Conservation (phyloP, 176 grass and related monocot genomes). For the Chrysopogon serrulatus region DNA sequence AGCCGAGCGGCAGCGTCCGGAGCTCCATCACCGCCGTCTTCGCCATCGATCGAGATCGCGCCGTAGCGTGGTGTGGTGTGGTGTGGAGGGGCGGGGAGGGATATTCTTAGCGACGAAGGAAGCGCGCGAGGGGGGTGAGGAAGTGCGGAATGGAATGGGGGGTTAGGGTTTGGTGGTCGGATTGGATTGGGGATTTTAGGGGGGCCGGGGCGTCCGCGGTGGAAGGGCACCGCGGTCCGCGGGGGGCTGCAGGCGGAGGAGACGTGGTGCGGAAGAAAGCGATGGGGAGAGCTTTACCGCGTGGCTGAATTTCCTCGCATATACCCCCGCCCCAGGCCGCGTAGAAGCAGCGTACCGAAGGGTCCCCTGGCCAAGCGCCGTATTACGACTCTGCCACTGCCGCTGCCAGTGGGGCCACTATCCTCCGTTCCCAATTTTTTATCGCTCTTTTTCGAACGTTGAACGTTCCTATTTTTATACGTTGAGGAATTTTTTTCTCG, state of each 20-base stretch:
- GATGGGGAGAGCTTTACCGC: constrained; percentile 53
- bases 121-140: neutral
- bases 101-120: constrained; percentile 48
- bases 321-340: neutral
- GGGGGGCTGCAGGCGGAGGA: constrained; percentile 25
- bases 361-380: neutral
- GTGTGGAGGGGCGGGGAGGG: neutral
- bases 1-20: constrained; percentile 75
- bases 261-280: constrained; percentile 21
- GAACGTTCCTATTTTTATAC: too few species aligned
- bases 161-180: constrained; percentile 32
- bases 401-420: neutral
- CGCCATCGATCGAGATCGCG: neutral
- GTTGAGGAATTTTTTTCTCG: too few species aligned
- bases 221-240: too few species aligned
- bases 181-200: constrained; percentile 25
- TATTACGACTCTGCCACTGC: constrained; percentile 16
- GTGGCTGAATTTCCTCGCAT: constrained; percentile 20
- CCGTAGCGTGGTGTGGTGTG: too few species aligned
- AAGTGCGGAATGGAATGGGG: neutral
- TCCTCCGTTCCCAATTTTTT: neutral
- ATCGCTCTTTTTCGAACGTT: too few species aligned
- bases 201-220: neutral
- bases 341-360: neutral
- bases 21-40: constrained; percentile 66